Evolutionary conservation across 2,329 filamentous ascomycete species (phyloP), one percentile per base, ranked within the genome.

Genomic region (Chlorencoelia australis): DNA sequence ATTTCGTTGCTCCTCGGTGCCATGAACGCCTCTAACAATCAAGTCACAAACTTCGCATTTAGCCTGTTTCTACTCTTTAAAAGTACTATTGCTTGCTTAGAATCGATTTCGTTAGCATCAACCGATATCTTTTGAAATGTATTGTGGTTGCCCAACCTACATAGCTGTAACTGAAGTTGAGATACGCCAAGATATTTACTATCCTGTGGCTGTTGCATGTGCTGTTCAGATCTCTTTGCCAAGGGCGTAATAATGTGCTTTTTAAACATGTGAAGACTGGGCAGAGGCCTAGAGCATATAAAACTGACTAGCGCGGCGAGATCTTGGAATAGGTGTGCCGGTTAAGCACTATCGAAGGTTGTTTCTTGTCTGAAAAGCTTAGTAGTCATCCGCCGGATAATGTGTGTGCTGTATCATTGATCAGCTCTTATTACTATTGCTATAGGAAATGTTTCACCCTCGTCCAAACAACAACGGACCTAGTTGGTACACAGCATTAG

Each of bases 311-410:
- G 30, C 49, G 53, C 28, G 43, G 47, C 18, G 49, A 58, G 29
- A 41, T 53, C 10, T 40, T 22, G 58, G 18, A 56, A 60, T 46
- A 37, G 22, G 46, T 49, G 24, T 49, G 19, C 29, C 42, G 48
- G 31, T 51, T 40, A 14, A 54, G 30, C 45, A 48, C 58, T 33
- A 44, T 3, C 70, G 59, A 1, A 59, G 64, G 3, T 58, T 13
- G 50, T 41, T 3, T 67, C 65, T 1, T 65, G 59, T 1, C 55
- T 58, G 43, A 67, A 60, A 8, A 67, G 60, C 0, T 54, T 59
- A 1, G 68, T 72, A 2, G 61, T 54, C 13, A 58, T 60, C 1
- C 62, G 61, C 15, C 70, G 63, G 17, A 73, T 69, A 2, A 60
- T 58, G 35, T 73, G 67, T 1, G 68, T 69, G 68, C 30, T 32